phyloP scores from a whole-genome alignment of 1,284 basidiomycete genomes.

The Taiwanofungus camphoratus region DNA sequence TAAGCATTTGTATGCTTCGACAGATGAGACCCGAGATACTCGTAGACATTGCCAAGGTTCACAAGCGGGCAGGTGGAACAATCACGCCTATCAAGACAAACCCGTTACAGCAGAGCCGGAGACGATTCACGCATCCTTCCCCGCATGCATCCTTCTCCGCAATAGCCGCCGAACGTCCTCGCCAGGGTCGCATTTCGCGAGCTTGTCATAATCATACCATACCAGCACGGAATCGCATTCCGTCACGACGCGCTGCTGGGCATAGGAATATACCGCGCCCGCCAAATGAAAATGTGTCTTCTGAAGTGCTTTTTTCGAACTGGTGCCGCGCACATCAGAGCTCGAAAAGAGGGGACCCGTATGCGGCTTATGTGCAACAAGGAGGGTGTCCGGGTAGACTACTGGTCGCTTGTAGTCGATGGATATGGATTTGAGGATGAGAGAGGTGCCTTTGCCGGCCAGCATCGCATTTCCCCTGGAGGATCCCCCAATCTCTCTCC shows the following conservation, averaged over 20 bases:
- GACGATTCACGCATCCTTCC: no score
- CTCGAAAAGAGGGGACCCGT: conserved; percentile 9
- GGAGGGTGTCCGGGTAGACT: conserved; percentile 66
- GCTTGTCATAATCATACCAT: conserved; percentile 69
- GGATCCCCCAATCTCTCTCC: conserved; percentile 52
- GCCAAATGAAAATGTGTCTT: conserved; percentile 43
- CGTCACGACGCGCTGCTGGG: conserved; percentile 55
- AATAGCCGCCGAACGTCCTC: conserved; percentile 31
- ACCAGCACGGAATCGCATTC: conserved; percentile 58
- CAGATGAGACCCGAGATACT: no score
- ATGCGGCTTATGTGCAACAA: conserved; percentile 52
- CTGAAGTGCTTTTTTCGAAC: conserved; percentile 19
- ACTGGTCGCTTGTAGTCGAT: conserved; percentile 64
- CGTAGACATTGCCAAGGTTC: no score
- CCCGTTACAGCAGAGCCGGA: no score
- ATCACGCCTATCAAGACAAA: no score
- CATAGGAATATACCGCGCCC: conserved; percentile 55
- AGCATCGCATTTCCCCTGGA: conserved; percentile 49
- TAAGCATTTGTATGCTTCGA: no score
- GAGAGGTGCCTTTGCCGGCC: conserved; percentile 52
- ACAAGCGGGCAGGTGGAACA: no score
- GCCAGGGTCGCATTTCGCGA: conserved; percentile 59
- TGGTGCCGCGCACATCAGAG: conserved; percentile 7
- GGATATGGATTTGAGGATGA: conserved; percentile 67
- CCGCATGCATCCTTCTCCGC: conserved; percentile 23